A percentile compares a stretch with the other conserved stretches of the same genome.
These are phyloP conservation scores for Phaeodactylum tricornutum DNA, from an alignment of 108 stramenopile genomes.

Conservation along the genomic window DNA sequence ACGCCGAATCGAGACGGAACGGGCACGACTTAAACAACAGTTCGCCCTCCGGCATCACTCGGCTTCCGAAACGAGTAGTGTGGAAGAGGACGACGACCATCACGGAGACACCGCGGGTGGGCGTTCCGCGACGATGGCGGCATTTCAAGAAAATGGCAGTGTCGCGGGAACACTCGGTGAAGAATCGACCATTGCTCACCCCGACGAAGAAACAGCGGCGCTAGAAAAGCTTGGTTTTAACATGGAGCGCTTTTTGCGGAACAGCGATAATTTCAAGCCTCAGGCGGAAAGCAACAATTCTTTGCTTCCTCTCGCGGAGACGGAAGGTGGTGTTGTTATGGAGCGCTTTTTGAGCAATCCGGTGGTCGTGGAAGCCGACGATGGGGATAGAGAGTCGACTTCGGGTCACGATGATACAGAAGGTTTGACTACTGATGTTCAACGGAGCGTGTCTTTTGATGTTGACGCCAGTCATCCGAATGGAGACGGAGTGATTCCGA, in stretches of 20 bases:
- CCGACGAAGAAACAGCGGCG: conserved; percentile 13
- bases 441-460: conserved; percentile 6
- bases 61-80: conserved; percentile 10
- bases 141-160: conserved; percentile 18
- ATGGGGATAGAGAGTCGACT: not conserved
- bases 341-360: conserved; percentile 31
- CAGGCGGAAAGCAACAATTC: not conserved
- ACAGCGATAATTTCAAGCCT: conserved; percentile 9
- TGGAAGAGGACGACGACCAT: conserved; percentile 12
- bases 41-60: no score
- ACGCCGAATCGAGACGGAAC: conserved; percentile 57
- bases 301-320: not conserved
- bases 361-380: not conserved
- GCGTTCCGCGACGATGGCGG: not conserved
- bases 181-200: conserved; percentile 28
- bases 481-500: no score
- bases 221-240: conserved; percentile 22
- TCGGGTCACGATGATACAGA: no score
- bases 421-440: not conserved
- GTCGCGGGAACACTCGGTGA: conserved; percentile 38
- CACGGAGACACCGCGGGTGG: not conserved
- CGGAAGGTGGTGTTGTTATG: conserved; percentile 33
- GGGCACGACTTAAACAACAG: conserved; percentile 57
- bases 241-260: conserved; percentile 61
- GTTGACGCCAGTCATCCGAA: no score